phyloP scores from a whole-genome alignment of 148 eudicot genomes.

The Fagopyrum esculentum region DNA sequence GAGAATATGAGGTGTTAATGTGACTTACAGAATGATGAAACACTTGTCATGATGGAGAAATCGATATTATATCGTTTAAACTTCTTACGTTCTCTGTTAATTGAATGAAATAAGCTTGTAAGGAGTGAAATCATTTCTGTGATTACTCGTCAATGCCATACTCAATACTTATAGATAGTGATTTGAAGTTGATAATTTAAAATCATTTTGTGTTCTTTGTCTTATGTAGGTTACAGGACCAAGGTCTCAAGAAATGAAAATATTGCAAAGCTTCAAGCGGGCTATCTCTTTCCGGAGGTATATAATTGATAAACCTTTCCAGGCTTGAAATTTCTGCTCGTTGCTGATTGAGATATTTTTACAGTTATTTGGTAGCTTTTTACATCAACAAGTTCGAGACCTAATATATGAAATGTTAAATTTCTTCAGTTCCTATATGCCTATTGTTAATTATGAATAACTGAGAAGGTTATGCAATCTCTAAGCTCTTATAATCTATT shows the following conservation, averaged over 20 bases:
- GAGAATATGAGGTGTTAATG: too few species aligned
- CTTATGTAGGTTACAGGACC: constrained; percentile 55
- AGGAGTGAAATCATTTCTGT: too few species aligned
- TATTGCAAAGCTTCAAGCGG: constrained; percentile 87
- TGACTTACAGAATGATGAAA: too few species aligned
- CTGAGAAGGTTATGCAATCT: neutral
- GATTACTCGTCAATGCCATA: too few species aligned
- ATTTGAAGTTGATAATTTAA: neutral
- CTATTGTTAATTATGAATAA: neutral
- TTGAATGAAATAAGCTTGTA: too few species aligned
- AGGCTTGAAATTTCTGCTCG: neutral
- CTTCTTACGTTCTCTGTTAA: too few species aligned
- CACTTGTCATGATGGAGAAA: too few species aligned
- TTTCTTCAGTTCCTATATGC: neutral
- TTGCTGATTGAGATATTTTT: neutral
- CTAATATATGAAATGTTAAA: neutral
- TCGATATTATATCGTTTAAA: too few species aligned
- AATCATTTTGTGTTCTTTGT: constrained; percentile 9
- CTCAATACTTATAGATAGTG: neutral
- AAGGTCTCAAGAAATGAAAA: constrained; percentile 79
- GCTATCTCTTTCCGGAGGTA: constrained; percentile 94
- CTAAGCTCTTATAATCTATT: neutral
- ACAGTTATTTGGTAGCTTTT: neutral
- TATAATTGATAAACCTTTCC: neutral
- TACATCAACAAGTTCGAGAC: neutral